These are phyloP conservation scores for Populus deltoides DNA, from an alignment of 345 rosid species.

Conservation along the genomic window DNA sequence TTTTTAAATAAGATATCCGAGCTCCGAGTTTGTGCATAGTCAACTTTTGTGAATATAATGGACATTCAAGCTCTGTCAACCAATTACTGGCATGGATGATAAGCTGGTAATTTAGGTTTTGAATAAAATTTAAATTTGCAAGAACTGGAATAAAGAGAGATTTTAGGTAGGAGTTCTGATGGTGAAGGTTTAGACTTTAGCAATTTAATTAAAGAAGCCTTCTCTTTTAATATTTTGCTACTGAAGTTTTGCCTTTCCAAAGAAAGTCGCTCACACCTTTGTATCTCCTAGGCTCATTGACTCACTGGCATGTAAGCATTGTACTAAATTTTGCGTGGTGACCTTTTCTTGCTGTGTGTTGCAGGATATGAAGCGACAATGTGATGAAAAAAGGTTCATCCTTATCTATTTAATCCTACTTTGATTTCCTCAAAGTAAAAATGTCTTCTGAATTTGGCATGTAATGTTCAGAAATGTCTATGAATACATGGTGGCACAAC, in stretches of 20 bases:
- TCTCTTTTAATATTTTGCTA: not conserved
- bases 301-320: not conserved
- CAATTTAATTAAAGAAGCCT: not conserved
- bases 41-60: not conserved
- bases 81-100: too few species aligned
- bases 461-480: constrained; percentile 57
- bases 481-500: constrained; percentile 73
- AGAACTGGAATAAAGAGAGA: not conserved
- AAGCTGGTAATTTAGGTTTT: too few species aligned
- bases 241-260: not conserved
- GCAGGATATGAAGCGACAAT: constrained; percentile 99
- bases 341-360: constrained; percentile 19
- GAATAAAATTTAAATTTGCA: too few species aligned
- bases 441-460: constrained; percentile 22
- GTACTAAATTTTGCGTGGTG: constrained; percentile 13
- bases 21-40: not conserved
- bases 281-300: not conserved
- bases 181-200: not conserved
- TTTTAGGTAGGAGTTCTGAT: not conserved
- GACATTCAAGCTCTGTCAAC: too few species aligned
- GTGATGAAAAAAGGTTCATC: constrained; percentile 86
- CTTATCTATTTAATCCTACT: constrained; percentile 7
- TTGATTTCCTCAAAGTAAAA: constrained; percentile 14
- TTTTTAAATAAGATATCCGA: not conserved
- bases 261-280: not conserved